Evolutionary conservation across 306 rosid genomes (phyloP).

Genomic region (Inga leiocalycina): DNA sequence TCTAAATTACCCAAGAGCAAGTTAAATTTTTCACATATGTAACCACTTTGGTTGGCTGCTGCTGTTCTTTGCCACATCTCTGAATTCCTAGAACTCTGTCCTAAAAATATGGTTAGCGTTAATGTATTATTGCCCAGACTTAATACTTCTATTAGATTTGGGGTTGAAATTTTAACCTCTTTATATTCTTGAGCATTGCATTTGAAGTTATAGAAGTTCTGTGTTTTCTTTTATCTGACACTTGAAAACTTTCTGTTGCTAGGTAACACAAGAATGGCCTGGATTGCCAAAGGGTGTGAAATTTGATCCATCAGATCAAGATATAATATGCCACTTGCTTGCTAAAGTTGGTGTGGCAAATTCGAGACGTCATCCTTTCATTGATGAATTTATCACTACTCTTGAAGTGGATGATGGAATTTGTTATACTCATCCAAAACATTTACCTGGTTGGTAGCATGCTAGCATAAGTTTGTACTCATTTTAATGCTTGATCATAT

Average conservation of each 20-base stretch:
- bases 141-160: conserved; percentile 1
- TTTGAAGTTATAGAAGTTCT: conserved; percentile 18
- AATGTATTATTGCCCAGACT: neutral
- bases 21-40: neutral
- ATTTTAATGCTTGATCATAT: conserved; percentile 18
- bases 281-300: conserved; percentile 93
- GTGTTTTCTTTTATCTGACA: too few relatives aligned
- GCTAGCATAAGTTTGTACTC: conserved; percentile 9
- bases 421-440: conserved; percentile 79
- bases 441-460: conserved; percentile 66
- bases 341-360: conserved; percentile 62
- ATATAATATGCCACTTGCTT: conserved; percentile 73
- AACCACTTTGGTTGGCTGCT: neutral
- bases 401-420: conserved; percentile 72
- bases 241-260: conserved; percentile 32
- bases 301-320: conserved; percentile 90
- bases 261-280: conserved; percentile 87
- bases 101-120: neutral
- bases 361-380: conserved; percentile 69
- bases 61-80: neutral
- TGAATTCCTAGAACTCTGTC: neutral
- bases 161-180: conserved; percentile 19
- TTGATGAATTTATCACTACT: conserved; percentile 70
- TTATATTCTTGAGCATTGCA: neutral
- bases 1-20: neutral